Evolutionary conservation across 352 stramenopile genomes (phyloP), one percentile per base, ranked within the genome.

Genomic region (Halophytophthora batemanensis): DNA sequence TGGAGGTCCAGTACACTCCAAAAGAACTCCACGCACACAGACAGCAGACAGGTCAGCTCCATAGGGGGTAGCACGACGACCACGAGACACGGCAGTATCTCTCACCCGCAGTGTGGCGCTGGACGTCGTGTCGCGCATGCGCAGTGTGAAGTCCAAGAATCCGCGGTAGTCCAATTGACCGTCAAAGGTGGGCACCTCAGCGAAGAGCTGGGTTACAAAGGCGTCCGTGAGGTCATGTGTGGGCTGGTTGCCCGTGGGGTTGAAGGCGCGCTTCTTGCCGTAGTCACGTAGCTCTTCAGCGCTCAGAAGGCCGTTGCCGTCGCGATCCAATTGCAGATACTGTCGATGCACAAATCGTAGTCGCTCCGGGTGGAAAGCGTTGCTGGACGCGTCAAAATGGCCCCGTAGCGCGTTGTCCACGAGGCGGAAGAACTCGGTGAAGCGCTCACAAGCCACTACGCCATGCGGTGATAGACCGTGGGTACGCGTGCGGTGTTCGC

Each of bases 241-340:
- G 1, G 74, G 77, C 35, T 68, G 50, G 13, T 39, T 13, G 5
- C 53, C 58, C 21, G 58, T 66, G 1, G 69, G 66, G 29, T 86
- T 82, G 56, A 89, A 89, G 0, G 78, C 78, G 45, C 69, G 68
- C 63, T 86, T 86, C 56, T 87, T 86, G 18, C 78, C 78, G 43
- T 73, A 89, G 1, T 76, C 57, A 13, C 68, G 14, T 12, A 89
- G 43, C 47, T 89, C 78, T 7, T 45, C 51, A 6, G 47, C 52
- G 22, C 71, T 85, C 2, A 89, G 52, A 51, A 86, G 63, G 12
- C 75, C 75, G 50, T 86, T 87, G 39, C 75, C 70, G 48, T 86
- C 71, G 6, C 49, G 50, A 35, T 89, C 78, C n/a, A 89, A 52
- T 37, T 89, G 78, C 18, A 82, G 38, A 57, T 84, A 86, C 37